Base-by-base conservation (phyloP, 352 stramenopile genomes). In the Pythium monospermum region DNA sequence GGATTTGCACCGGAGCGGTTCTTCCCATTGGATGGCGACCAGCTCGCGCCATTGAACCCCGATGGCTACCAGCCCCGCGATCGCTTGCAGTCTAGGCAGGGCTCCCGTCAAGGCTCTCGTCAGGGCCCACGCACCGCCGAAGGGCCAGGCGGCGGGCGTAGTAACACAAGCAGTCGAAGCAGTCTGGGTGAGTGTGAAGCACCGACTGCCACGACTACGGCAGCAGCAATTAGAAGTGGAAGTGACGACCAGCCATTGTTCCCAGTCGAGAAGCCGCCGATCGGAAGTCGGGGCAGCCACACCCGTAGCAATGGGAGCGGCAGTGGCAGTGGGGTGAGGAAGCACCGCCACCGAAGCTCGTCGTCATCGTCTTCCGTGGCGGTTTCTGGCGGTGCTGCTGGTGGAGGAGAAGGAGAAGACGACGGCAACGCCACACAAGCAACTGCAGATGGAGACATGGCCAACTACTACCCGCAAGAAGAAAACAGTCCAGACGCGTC, bases 1-100 rank as follows among this genome's bases (percentile, higher is more conserved):
- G n/a, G n/a, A n/a, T 27, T 16, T 32, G 40, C 21, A 32, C 36
- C 18, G n/a, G 49, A 64, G 6, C 38, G 35, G 15, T 70, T 56
- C 41, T 64, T 69, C 22, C 43, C 40, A n/a, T 45, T 43, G 2
- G 64, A 83, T 2, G 60, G 64, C 0, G 69, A 80, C 36, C 38
- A 84, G 12, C 49, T 88, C 7, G 33, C 65, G 2, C 69, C 75
- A 25, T 30, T 83, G 0, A 49, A 57, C 1, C 50, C 59, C 12
- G 73, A 85, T 16, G 51, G 60, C 22, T 91, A 91, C 43, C 75
- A 85, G 42, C 71, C 82, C 10, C 65, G 77, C 12, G 82, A 92
- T 57, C 75, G 82, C 3, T 64, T 92, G 21, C 75, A 90, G 39
- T 92, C 82, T 12, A 73, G 82, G 6, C 81, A 92, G 47, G 79